phyloP scores from a whole-genome alignment of 805 yeast genomes.

The Ogataea sp. region DNA sequence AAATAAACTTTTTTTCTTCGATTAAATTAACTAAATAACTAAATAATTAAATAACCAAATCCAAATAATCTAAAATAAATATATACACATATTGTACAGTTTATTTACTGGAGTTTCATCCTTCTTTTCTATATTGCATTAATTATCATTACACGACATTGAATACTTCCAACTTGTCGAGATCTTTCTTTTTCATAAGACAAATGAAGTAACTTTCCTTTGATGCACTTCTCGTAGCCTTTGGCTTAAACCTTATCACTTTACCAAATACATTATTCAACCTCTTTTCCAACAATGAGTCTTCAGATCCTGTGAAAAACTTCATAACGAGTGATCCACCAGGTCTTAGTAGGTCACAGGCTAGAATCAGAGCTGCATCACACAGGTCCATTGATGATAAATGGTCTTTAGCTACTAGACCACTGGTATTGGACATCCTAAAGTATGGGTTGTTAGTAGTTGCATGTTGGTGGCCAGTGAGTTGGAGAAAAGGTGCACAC shows the following conservation, averaged over 20 bases:
- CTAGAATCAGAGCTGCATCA: conserved; percentile 79
- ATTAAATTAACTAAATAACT: no score
- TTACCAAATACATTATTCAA: conserved; percentile 49
- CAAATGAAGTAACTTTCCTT: conserved; percentile 80
- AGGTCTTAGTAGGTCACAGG: conserved; percentile 59
- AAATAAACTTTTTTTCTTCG: no score
- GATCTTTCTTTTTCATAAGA: conserved; percentile 31
- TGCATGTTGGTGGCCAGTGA: conserved; percentile 43
- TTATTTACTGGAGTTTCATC: no score
- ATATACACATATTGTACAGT: no score
- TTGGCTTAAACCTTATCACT: conserved; percentile 71
- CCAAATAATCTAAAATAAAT: no score
- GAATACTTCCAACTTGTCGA: conserved; percentile 39
- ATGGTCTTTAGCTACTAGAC: conserved; percentile 76
- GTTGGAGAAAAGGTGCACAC: conserved; percentile 62
- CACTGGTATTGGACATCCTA: conserved; percentile 94
- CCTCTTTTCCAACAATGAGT: conserved; percentile 49
- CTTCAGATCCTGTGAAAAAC: conserved; percentile 79
- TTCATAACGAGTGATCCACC: conserved; percentile 78
- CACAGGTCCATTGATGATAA: conserved; percentile 82
- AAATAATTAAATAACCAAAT: no score
- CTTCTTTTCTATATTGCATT: no score
- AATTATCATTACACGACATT: conserved; percentile 8
- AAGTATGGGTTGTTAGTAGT: conserved; percentile 71
- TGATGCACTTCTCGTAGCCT: conserved; percentile 71